Conservation (phyloP, 1,284 basidiomycete species). For the Moesziomyces parantarcticus region DNA sequence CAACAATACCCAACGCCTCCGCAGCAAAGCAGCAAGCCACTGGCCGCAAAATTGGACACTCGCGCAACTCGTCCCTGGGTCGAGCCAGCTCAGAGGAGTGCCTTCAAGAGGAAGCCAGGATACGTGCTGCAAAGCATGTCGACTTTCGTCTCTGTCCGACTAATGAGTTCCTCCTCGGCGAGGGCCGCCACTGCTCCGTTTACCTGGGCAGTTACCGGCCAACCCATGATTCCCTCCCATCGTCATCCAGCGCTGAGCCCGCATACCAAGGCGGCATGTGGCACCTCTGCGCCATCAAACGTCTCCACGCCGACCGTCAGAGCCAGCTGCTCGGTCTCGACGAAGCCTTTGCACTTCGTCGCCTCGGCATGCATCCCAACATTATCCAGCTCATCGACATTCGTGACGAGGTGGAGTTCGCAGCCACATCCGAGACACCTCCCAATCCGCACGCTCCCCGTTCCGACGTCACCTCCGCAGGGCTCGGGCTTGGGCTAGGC, state of each 20-base stretch:
- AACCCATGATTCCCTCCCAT: conserved; percentile 3
- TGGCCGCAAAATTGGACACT: conserved; percentile 23
- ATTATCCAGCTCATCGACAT: conserved; percentile 62
- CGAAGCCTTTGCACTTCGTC: conserved; percentile 64
- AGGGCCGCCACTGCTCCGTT: conserved; percentile 63
- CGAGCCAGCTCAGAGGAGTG: conserved; percentile 59
- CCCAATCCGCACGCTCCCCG: conserved; percentile 6
- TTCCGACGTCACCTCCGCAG: neutral
- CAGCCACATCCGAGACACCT: conserved; percentile 23
- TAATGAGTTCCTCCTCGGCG: conserved; percentile 59
- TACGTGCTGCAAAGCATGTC: conserved; percentile 54
- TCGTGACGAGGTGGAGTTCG: conserved; percentile 60
- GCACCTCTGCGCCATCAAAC: conserved; percentile 65
- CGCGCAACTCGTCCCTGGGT: conserved; percentile 54
- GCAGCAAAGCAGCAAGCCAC: conserved; percentile 11
- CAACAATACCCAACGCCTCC: neutral
- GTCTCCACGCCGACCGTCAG: conserved; percentile 62
- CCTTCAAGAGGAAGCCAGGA: conserved; percentile 50
- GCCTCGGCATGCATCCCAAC: conserved; percentile 61
- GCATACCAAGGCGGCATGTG: conserved; percentile 19
- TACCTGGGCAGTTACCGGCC: conserved; percentile 59
- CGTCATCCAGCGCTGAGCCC: neutral
- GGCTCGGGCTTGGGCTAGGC: conserved; percentile 14
- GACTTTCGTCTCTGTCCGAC: conserved; percentile 59
- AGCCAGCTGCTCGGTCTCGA: conserved; percentile 63